Evolutionary conservation across 148 eudicot genomes (phyloP), one percentile per base, ranked within the genome.

Genomic region (Fagopyrum tataricum): DNA sequence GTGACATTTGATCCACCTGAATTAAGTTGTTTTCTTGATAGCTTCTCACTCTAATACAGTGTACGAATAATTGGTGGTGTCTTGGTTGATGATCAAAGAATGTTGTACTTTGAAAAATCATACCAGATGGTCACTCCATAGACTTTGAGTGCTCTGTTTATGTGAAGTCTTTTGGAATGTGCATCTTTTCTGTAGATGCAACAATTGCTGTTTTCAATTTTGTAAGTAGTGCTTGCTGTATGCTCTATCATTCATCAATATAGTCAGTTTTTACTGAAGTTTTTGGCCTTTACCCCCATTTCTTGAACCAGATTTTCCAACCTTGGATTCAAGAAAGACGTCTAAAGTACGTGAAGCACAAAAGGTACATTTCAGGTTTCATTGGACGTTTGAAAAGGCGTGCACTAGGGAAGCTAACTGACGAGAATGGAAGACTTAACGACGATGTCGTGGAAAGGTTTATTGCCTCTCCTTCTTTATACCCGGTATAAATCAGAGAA

Each of bases 301-400:
- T 62, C 18, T 39, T 7, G 14, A 37, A 64, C 17, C 97, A 93
- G 97, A 86, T 93, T 44, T 84, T 87, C 73, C 97, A 93, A 83
- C 98, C 98, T 39, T 84, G 88, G 91, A 81, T 87, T 53, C 97
- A 91, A 77, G 66, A 10, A 47, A 81, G 96, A 71, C 81, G 76
- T 52, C 75, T 93, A 58, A 88, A 71, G 7, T 91, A 79, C 51
- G 84, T 78, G 42, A 89, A 89, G 80, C 89, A 81, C 73, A 93
- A 86, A 81, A 93, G 81, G 73, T 85, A 83, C 4, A 74, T 82
- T 75, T 78, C 96, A 26, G 90, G 94, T 58, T 75, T 93, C 78
- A 78, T 93, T 70, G 83, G 37, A 74, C 86, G 88, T 55, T 68
- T 93, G 75, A 91, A 77, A 72, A 84, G 14, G 84, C 79, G 72